Conservation (phyloP, 495 filamentous ascomycete species). For the Neurospora hispaniola region DNA sequence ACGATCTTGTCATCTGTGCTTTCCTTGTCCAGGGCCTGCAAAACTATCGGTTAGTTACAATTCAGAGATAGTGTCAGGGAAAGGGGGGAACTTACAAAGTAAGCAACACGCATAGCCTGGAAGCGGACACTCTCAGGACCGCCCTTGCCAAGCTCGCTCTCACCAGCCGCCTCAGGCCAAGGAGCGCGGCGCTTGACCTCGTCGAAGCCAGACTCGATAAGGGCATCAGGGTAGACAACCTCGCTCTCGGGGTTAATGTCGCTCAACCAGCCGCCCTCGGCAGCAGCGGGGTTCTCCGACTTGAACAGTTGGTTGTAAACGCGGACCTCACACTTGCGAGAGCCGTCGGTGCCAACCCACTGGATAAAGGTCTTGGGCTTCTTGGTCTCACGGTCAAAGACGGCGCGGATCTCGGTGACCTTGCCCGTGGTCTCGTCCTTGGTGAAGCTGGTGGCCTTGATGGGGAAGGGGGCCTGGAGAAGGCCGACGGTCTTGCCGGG, state of each 20-base stretch:
- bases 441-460: conserved; percentile 66
- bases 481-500: conserved; percentile 85
- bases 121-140: conserved; percentile 73
- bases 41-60: conserved; percentile 9
- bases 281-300: conserved; percentile 62
- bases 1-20: conserved; percentile 66
- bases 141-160: conserved; percentile 43
- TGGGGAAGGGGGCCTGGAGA: conserved; percentile 70
- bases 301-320: conserved; percentile 80
- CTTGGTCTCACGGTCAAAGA: conserved; percentile 56
- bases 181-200: conserved; percentile 64
- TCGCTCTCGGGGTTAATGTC: conserved; percentile 84
- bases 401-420: conserved; percentile 59
- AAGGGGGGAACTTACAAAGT: conserved; percentile 45
- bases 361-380: conserved; percentile 89
- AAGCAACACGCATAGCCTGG: conserved; percentile 84
- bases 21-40: conserved; percentile 60
- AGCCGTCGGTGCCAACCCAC: conserved; percentile 64
- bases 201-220: conserved; percentile 79
- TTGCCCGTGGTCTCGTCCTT: conserved; percentile 59
- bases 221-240: conserved; percentile 60
- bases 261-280: conserved; percentile 64
- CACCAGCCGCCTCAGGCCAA: conserved; percentile 70
- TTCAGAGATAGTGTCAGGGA: neutral
- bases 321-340: conserved; percentile 66